phyloP scores from a whole-genome alignment of 768 basidiomycete genomes.

The Hypholoma sublateritium region DNA sequence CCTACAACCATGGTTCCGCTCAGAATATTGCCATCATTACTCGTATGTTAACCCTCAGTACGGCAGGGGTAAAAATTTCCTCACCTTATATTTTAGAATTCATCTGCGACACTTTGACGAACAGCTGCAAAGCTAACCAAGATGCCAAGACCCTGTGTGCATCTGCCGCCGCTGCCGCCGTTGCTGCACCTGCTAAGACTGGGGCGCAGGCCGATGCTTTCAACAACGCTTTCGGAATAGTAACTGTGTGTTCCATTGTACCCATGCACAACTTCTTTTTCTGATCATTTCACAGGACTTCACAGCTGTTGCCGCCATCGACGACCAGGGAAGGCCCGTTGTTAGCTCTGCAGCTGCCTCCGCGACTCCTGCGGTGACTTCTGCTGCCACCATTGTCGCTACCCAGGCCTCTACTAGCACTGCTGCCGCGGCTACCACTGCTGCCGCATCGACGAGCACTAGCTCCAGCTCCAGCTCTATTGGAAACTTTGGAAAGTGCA shows the following conservation, averaged over 20 bases:
- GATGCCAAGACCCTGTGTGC: slow-evolving; percentile 53
- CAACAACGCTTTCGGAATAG: slow-evolving; percentile 41
- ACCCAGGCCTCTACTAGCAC: slow-evolving; percentile 8
- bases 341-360: slow-evolving; percentile 25
- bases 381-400: slow-evolving; percentile 21
- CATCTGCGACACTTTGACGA: slow-evolving; percentile 54
- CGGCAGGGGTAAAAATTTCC: not conserved
- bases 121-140: slow-evolving; percentile 52
- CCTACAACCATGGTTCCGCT: slow-evolving; percentile 55
- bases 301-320: slow-evolving; percentile 33
- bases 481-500: slow-evolving; percentile 52
- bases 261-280: slow-evolving; percentile 1
- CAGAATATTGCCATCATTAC: slow-evolving; percentile 57
- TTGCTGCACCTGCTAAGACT: slow-evolving; percentile 35
- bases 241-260: slow-evolving; percentile 28
- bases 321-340: slow-evolving; percentile 38
- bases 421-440: slow-evolving; percentile 16
- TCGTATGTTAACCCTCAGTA: slow-evolving; percentile 21
- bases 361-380: slow-evolving; percentile 19
- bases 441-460: slow-evolving; percentile 18
- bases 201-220: slow-evolving; percentile 60
- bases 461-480: slow-evolving; percentile 26
- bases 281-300: slow-evolving; percentile 31
- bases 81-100: slow-evolving; percentile 28
- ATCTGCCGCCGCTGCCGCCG: slow-evolving; percentile 39